Percentiles rank a stretch among this genome's conserved stretches.
phyloP scores from a whole-genome alignment of 1,284 basidiomycete species.

The Ustilago vetiveriae region DNA sequence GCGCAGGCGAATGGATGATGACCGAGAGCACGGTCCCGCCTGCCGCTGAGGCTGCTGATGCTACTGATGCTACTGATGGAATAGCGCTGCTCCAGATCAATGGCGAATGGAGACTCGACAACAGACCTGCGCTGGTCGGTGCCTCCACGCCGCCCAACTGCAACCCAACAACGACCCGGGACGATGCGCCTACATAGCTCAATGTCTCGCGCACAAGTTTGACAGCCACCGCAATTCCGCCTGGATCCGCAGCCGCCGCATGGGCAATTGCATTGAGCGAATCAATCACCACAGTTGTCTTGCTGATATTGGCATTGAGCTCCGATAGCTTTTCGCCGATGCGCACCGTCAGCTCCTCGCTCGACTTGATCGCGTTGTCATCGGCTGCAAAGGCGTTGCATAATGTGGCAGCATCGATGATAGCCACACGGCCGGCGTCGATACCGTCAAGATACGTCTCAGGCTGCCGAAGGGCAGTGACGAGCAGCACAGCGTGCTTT shows the following conservation, averaged over 20 bases:
- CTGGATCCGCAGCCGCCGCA: neutral
- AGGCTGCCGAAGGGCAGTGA: conserved; percentile 20
- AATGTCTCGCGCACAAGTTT: conserved; percentile 28
- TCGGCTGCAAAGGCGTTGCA: conserved; percentile 16
- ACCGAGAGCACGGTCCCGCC: conserved; percentile 33
- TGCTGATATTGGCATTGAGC: conserved; percentile 8
- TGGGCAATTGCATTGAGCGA: conserved; percentile 49
- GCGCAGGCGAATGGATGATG: conserved; percentile 35
- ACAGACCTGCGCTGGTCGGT: conserved; percentile 15
- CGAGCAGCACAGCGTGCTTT: conserved; percentile 26
- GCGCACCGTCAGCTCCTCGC: conserved; percentile 7
- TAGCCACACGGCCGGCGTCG: neutral
- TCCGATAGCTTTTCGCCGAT: conserved; percentile 1
- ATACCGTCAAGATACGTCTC: conserved; percentile 30
- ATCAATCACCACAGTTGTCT: conserved; percentile 48
- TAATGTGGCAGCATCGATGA: conserved; percentile 29
- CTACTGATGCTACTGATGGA: too few species aligned
- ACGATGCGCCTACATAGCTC: conserved; percentile 17
- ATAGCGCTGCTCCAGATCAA: conserved; percentile 51
- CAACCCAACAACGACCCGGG: conserved; percentile 43
- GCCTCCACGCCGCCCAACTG: conserved; percentile 31
- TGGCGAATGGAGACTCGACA: conserved; percentile 40
- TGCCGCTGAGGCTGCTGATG: too few species aligned
- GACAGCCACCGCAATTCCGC: conserved; percentile 16
- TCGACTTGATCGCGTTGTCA: conserved; percentile 4